Evolutionary conservation across 2,329 filamentous ascomycete species (phyloP).

Genomic region (Cladophialophora carrionii): DNA sequence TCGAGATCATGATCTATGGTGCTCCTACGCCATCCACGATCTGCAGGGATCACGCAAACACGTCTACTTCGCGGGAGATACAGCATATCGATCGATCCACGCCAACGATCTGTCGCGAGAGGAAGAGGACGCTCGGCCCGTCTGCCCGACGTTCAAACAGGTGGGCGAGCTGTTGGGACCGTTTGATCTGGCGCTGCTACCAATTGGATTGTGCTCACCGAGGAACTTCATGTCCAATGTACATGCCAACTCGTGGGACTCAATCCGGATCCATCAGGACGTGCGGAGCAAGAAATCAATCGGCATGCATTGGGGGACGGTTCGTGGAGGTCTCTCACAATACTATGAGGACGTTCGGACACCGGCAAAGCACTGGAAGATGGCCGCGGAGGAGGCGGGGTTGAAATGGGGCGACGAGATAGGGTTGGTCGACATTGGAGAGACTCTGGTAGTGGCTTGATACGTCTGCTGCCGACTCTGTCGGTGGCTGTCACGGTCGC

Average conservation of each 20-base stretch:
- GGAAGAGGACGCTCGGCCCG: constrained; percentile 44
- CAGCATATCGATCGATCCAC: constrained; percentile 50
- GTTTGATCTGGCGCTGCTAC: constrained; percentile 55
- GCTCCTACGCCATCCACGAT: constrained; percentile 51
- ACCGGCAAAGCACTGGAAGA: constrained; percentile 52
- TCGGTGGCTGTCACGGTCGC: neutral
- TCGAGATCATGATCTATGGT: constrained; percentile 52
- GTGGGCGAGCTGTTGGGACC: constrained; percentile 53
- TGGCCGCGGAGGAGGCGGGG: constrained; percentile 49
- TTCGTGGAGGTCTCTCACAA: constrained; percentile 44
- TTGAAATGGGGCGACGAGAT: constrained; percentile 46
- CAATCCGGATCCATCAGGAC: constrained; percentile 53
- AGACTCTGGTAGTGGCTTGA: constrained; percentile 46
- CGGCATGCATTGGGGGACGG: constrained; percentile 58
- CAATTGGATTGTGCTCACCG: constrained; percentile 55
- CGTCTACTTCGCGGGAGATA: constrained; percentile 54
- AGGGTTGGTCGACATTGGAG: constrained; percentile 52
- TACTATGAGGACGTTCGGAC: constrained; percentile 56
- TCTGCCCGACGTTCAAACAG: constrained; percentile 54
- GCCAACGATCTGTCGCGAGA: constrained; percentile 20
- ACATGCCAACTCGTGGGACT: constrained; percentile 55
- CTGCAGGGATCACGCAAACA: constrained; percentile 21
- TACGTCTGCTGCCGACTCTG: neutral
- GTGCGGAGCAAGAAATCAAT: constrained; percentile 53
- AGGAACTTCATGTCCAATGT: constrained; percentile 50